Evolutionary conservation across 768 basidiomycete species (phyloP).

Genomic region (Serendipita sp.): DNA sequence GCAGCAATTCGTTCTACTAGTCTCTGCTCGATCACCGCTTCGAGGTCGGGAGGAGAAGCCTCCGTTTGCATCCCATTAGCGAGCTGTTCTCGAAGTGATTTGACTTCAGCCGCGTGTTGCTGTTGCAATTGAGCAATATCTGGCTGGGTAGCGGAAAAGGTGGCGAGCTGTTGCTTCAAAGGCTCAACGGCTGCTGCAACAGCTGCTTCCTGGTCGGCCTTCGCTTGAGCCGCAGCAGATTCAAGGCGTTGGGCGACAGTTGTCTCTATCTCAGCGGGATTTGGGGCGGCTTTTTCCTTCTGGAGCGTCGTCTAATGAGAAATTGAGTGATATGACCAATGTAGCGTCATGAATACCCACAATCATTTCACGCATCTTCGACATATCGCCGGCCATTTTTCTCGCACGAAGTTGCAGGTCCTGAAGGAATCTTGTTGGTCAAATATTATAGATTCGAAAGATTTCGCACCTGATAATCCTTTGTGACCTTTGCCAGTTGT

Average conservation of each 20-base stretch:
- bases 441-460: background rate
- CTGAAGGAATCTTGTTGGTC: background rate
- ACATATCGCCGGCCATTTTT: background rate
- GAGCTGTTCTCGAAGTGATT: background rate
- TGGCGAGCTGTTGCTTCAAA: background rate
- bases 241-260: background rate
- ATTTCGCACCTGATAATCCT: background rate
- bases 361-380: background rate
- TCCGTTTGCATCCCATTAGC: background rate
- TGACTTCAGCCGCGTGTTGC: background rate
- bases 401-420: background rate
- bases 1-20: background rate
- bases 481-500: background rate
- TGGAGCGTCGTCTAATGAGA: background rate
- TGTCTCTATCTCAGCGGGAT: background rate
- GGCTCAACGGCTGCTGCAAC: background rate
- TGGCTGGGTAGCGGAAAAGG: background rate
- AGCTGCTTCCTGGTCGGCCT: background rate
- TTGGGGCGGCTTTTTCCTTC: background rate
- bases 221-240: background rate
- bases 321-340: background rate
- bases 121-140: background rate
- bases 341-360: background rate
- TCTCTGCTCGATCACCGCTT: background rate
- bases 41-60: background rate